A percentile compares a stretch with the other conserved stretches of the same genome.
Conservation (phyloP, 257 asterid species). For the Gentiana dahurica region DNA sequence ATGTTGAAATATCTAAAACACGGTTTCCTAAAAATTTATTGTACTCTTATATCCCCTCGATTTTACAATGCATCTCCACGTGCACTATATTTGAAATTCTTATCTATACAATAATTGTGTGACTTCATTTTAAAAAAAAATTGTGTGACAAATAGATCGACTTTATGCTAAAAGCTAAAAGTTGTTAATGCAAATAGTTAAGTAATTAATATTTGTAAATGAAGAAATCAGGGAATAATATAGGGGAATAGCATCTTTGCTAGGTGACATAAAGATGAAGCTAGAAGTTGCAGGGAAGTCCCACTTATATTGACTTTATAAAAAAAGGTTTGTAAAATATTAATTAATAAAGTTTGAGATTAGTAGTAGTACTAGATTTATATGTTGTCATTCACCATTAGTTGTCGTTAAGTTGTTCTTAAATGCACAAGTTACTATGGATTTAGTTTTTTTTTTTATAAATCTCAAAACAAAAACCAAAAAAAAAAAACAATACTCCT, state of each 20-base stretch:
- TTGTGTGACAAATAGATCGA: no score
- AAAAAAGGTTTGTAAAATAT: slow-evolving; percentile 4
- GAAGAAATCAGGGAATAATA: slow-evolving; percentile 10
- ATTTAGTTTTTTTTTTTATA: neutral
- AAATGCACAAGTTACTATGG: neutral
- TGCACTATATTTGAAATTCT: no score
- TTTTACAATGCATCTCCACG: no score
- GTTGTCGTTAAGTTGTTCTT: neutral
- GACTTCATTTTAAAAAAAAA: no score
- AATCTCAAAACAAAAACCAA: no score
- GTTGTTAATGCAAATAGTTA: no score
- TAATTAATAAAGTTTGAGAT: neutral
- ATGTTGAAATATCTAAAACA: no score
- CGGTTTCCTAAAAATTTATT: no score
- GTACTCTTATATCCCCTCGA: no score
- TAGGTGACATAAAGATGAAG: slow-evolving; percentile 55
- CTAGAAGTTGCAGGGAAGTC: slow-evolving; percentile 33
- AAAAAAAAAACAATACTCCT: no score
- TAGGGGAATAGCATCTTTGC: slow-evolving; percentile 69
- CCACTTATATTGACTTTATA: slow-evolving; percentile 34
- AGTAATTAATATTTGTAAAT: slow-evolving; percentile 8
- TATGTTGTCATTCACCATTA: slow-evolving; percentile 24
- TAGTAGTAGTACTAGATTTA: slow-evolving; percentile 9
- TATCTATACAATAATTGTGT: no score
- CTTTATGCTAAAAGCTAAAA: no score